Percentiles rank a stretch among this genome's conserved stretches.
These are phyloP conservation scores for Stachybotrys echinatus DNA, from an alignment of 2,329 filamentous ascomycete species.

Conservation along the genomic window DNA sequence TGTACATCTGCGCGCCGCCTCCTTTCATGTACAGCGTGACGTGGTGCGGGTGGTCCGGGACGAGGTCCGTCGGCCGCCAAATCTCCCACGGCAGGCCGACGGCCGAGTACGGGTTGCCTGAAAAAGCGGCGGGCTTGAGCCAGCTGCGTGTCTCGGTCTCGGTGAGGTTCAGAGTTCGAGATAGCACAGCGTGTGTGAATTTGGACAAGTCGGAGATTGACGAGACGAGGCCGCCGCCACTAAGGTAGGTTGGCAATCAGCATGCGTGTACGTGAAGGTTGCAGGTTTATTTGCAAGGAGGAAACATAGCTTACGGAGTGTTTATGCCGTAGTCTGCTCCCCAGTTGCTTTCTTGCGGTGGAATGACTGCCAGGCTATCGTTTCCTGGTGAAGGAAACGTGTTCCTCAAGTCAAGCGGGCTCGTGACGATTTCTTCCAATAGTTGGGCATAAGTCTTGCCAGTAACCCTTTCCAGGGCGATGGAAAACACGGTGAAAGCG, in stretches of 20 bases:
- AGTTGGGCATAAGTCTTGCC: conserved; percentile 21
- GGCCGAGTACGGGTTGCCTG: conserved; percentile 20
- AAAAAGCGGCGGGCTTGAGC: conserved; percentile 27
- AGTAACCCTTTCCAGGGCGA: conserved; percentile 24
- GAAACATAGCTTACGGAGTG: conserved; percentile 27
- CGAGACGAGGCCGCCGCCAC: conserved; percentile 28
- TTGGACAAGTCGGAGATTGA: conserved; percentile 23
- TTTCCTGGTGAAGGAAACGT: conserved; percentile 23
- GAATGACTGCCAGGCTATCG: conserved; percentile 23
- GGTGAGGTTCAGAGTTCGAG: conserved; percentile 16
- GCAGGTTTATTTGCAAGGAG: too few species aligned
- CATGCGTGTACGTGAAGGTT: background rate
- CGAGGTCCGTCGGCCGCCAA: conserved; percentile 18
- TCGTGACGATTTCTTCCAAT: conserved; percentile 12
- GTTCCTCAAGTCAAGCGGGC: conserved; percentile 8
- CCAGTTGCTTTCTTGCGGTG: conserved; percentile 24
- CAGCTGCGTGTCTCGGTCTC: conserved; percentile 19
- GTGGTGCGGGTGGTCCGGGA: conserved; percentile 19
- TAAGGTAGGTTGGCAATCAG: conserved; percentile 5
- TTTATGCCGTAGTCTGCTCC: conserved; percentile 26
- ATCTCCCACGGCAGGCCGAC: conserved; percentile 34
- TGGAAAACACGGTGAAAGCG: conserved; percentile 29
- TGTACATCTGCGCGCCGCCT: conserved; percentile 26
- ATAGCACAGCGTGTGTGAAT: conserved; percentile 21
- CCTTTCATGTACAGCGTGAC: conserved; percentile 28